phyloP scores from a whole-genome alignment of 257 asterid genomes.

The Agastache rugosa region DNA sequence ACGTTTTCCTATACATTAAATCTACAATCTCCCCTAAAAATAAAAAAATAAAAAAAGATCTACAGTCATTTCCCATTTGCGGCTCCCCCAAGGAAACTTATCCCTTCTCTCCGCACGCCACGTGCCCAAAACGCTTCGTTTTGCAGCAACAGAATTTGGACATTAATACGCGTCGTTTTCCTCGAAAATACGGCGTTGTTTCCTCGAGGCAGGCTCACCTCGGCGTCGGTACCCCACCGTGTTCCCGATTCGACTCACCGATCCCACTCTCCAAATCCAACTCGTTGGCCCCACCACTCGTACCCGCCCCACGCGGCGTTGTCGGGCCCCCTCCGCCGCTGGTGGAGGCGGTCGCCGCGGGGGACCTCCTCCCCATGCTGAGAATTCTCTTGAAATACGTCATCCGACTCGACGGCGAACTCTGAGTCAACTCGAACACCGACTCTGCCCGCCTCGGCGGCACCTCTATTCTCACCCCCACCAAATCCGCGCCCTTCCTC shows the following conservation, averaged over 20 bases:
- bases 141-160: slow-evolving; percentile 1
- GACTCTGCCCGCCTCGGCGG: slow-evolving; percentile 58
- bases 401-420: slow-evolving; percentile 66
- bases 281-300: slow-evolving; percentile 38
- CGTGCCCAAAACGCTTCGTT: slow-evolving; percentile 35
- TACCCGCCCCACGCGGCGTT: slow-evolving; percentile 47
- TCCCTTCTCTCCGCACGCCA: slow-evolving; percentile 32
- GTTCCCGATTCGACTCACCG: slow-evolving; percentile 33
- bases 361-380: slow-evolving; percentile 65
- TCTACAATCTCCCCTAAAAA: not conserved
- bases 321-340: slow-evolving; percentile 31
- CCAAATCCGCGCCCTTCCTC: slow-evolving; percentile 60
- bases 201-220: slow-evolving; percentile 22
- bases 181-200: slow-evolving; percentile 41
- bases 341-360: slow-evolving; percentile 32
- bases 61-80: slow-evolving; percentile 11
- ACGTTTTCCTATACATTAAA: slow-evolving; percentile 7
- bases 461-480: slow-evolving; percentile 61
- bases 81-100: not conserved
- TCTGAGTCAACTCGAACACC: slow-evolving; percentile 49
- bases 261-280: slow-evolving; percentile 50
- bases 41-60: not conserved
- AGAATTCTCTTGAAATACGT: slow-evolving; percentile 62
- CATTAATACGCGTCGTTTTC: slow-evolving; percentile 29
- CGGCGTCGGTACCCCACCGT: slow-evolving; percentile 27